A percentile compares a stretch with the other conserved stretches of the same genome.
Conservation (phyloP, 1,139 yeast genomes). For the Casaregolazyma suthepensis region DNA sequence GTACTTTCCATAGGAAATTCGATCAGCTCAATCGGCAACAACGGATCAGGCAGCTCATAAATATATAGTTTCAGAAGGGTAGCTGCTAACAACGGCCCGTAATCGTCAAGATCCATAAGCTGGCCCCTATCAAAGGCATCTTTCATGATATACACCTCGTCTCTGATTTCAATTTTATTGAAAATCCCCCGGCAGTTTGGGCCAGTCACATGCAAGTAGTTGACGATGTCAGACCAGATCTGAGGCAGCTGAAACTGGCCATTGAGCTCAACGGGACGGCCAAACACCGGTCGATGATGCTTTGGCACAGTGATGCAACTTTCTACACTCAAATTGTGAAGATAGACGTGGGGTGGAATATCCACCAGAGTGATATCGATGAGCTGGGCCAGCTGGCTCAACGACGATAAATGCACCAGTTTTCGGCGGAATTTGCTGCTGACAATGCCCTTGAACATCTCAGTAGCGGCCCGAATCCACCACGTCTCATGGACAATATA, state of each 20-base stretch:
- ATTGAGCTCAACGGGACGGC: constrained; percentile 23
- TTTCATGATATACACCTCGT: constrained; percentile 26
- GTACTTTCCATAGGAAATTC: constrained; percentile 29
- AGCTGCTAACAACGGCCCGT: constrained; percentile 35
- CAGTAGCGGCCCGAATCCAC: constrained; percentile 77
- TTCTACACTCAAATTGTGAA: constrained; percentile 41
- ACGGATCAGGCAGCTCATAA: constrained; percentile 32
- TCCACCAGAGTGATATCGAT: constrained; percentile 73
- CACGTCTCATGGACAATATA: constrained; percentile 89
- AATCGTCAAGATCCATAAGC: constrained; percentile 32
- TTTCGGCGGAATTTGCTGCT: constrained; percentile 40
- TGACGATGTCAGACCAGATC: constrained; percentile 29
- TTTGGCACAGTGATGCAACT: constrained; percentile 31
- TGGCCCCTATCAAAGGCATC: constrained; percentile 38
- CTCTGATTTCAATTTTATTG: constrained; percentile 20
- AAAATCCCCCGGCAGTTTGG: constrained; percentile 27
- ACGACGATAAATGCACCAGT: constrained; percentile 45
- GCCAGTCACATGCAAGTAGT: constrained; percentile 21
- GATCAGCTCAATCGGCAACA: constrained; percentile 26
- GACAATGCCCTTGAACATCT: constrained; percentile 59
- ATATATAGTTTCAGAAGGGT: constrained; percentile 34
- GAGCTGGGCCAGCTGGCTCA: constrained; percentile 56
- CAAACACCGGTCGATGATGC: constrained; percentile 33
- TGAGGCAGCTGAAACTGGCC: constrained; percentile 21
- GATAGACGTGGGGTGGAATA: constrained; percentile 68